A percentile compares a stretch with the other conserved stretches of the same genome.
Evolutionary conservation across 1,284 basidiomycete species (phyloP).

Genomic region (Sphagnurus paluster): DNA sequence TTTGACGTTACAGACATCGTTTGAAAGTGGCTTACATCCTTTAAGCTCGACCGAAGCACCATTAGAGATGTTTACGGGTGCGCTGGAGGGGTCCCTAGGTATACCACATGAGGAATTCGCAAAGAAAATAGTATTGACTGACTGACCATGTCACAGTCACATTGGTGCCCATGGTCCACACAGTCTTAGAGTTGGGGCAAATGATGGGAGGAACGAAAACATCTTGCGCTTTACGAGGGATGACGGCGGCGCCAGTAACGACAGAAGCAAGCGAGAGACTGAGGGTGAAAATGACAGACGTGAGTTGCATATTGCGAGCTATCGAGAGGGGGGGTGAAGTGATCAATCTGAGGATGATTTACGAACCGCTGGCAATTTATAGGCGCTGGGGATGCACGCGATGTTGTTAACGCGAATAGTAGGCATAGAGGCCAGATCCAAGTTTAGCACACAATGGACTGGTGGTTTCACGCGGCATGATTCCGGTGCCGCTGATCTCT

Average conservation of each 20-base stretch:
- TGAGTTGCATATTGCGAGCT: constrained; percentile 15
- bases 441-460: too few species aligned
- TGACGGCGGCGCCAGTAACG: constrained; percentile 14
- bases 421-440: too few species aligned
- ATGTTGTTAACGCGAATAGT: too few species aligned
- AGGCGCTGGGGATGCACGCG: too few species aligned
- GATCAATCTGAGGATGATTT: too few species aligned
- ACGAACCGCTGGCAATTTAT: too few species aligned
- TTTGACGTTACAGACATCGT: neutral
- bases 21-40: constrained; percentile 18
- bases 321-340: neutral
- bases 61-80: constrained; percentile 30
- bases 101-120: neutral
- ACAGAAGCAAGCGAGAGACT: constrained; percentile 14
- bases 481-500: too few species aligned
- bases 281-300: constrained; percentile 17
- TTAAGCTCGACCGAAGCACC: constrained; percentile 26
- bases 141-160: constrained; percentile 27
- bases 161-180: constrained; percentile 26
- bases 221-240: constrained; percentile 21
- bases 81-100: constrained; percentile 26
- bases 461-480: too few species aligned
- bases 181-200: constrained; percentile 22
- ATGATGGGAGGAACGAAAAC: constrained; percentile 27
- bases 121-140: neutral